Evolutionary conservation across 2,329 filamentous ascomycete species (phyloP).

Genomic region (Cordyceps fumosorosea): DNA sequence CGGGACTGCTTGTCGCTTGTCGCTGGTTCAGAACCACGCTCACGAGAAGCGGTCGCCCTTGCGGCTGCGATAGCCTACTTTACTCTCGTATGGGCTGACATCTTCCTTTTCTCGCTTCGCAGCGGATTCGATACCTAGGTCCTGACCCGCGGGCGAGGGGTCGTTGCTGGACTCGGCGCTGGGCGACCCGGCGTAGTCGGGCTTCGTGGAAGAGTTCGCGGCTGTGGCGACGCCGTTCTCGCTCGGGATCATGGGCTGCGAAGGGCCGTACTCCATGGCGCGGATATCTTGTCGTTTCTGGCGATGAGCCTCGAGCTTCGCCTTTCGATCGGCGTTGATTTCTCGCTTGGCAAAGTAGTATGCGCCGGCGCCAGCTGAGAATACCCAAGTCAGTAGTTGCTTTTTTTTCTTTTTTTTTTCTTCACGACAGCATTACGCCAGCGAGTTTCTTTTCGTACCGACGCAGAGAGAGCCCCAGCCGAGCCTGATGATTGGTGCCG

Average conservation of each 20-base stretch:
- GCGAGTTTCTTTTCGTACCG: conserved; percentile 46
- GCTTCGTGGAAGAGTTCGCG: not conserved
- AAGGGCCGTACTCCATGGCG: conserved; percentile 43
- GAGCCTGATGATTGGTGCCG: conserved; percentile 56
- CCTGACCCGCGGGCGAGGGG: conserved; percentile 80
- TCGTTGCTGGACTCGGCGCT: conserved; percentile 69
- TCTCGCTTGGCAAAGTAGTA: conserved; percentile 94
- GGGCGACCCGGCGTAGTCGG: conserved; percentile 51
- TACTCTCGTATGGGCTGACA: conserved; percentile 76
- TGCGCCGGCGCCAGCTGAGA: conserved; percentile 73
- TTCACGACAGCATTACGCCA: not conserved
- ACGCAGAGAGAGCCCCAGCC: conserved; percentile 87
- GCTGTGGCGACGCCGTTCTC: conserved; percentile 16
- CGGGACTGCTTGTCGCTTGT: not conserved
- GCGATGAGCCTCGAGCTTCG: conserved; percentile 60
- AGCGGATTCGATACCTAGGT: conserved; percentile 63
- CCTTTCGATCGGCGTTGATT: conserved; percentile 83
- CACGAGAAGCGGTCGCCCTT: conserved; percentile 83
- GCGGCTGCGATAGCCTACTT: conserved; percentile 64
- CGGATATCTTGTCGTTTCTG: conserved; percentile 55
- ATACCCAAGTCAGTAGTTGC: conserved; percentile 16
- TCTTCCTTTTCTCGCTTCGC: conserved; percentile 57
- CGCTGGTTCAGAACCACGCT: not conserved
- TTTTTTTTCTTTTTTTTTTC: not conserved
- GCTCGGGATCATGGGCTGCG: conserved; percentile 29